Evolutionary conservation across 371 early-diverging fungal species (phyloP).

Genomic region (Quaeritorhiza haematococci): DNA sequence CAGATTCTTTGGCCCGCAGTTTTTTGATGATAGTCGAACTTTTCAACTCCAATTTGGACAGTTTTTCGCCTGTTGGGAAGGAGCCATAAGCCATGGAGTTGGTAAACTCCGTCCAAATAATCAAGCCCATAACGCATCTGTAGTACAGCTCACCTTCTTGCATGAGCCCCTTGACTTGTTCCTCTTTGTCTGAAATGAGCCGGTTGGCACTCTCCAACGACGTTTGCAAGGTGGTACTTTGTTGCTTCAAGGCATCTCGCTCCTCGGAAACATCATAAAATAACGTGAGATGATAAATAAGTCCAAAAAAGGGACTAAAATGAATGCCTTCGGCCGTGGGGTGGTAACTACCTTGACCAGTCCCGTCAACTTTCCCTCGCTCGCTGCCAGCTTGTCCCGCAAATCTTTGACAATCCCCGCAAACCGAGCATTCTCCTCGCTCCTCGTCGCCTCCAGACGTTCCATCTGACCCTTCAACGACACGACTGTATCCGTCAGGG

Average conservation of each 20-base stretch:
- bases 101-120: no score
- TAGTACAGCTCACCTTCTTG: slow-evolving; percentile 4
- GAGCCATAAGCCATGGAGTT: no score
- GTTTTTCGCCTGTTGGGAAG: slow-evolving; percentile 70
- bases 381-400: slow-evolving; percentile 10
- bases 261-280: slow-evolving; percentile 16
- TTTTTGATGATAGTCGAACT: slow-evolving; percentile 67
- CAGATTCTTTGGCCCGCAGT: slow-evolving; percentile 59
- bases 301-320: neutral
- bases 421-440: neutral
- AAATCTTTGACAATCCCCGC: slow-evolving; percentile 20
- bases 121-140: no score
- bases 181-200: slow-evolving; percentile 55
- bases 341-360: slow-evolving; percentile 14
- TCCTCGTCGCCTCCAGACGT: slow-evolving; percentile 32
- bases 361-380: slow-evolving; percentile 15
- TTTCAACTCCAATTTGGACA: slow-evolving; percentile 75
- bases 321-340: neutral
- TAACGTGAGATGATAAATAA: neutral
- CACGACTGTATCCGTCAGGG: slow-evolving; percentile 41
- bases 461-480: slow-evolving; percentile 39
- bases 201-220: slow-evolving; percentile 49
- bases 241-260: slow-evolving; percentile 16
- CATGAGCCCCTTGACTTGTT: slow-evolving; percentile 42
- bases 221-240: slow-evolving; percentile 16